phyloP scores from a whole-genome alignment of 805 yeast genomes.

The Starmera pachycereana region DNA sequence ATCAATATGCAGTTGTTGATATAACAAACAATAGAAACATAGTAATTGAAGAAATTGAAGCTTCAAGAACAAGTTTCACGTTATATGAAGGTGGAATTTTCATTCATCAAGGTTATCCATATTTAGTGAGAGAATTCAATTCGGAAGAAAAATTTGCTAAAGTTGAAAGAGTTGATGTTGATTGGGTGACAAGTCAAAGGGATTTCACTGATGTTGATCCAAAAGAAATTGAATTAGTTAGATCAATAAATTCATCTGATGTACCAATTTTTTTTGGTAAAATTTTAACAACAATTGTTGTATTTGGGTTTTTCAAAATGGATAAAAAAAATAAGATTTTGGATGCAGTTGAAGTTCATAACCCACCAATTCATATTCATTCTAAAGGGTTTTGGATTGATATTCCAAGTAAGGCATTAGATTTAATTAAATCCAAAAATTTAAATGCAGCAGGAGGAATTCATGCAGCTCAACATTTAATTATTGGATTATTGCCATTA shows the following conservation, averaged over 20 bases:
- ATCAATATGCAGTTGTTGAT: constrained; percentile 81
- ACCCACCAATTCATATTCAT: constrained; percentile 63
- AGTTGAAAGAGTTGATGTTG: constrained; percentile 82
- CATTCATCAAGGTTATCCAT: constrained; percentile 88
- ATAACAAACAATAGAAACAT: constrained; percentile 65
- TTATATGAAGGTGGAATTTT: constrained; percentile 89
- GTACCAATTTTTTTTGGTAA: constrained; percentile 70
- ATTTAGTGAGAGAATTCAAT: constrained; percentile 76
- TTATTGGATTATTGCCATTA: constrained; percentile 69
- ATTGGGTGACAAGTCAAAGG: constrained; percentile 87
- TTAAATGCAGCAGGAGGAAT: constrained; percentile 80
- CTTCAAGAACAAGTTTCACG: constrained; percentile 81
- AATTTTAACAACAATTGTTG: constrained; percentile 61
- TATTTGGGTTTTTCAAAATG: constrained; percentile 88
- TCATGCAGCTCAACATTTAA: constrained; percentile 93
- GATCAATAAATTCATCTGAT: constrained; percentile 39
- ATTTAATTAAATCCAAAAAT: constrained; percentile 41
- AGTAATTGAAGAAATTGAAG: constrained; percentile 84
- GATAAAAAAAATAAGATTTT: constrained; percentile 69
- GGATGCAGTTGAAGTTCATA: constrained; percentile 87
- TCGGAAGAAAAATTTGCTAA: constrained; percentile 71
- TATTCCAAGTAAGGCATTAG: constrained; percentile 57
- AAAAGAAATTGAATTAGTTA: constrained; percentile 49
- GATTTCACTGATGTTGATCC: constrained; percentile 95
- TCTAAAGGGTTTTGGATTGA: constrained; percentile 92